Base-by-base conservation (phyloP, 202 grass and related monocot species). In the Bolboschoenoplectus hybrid region DNA sequence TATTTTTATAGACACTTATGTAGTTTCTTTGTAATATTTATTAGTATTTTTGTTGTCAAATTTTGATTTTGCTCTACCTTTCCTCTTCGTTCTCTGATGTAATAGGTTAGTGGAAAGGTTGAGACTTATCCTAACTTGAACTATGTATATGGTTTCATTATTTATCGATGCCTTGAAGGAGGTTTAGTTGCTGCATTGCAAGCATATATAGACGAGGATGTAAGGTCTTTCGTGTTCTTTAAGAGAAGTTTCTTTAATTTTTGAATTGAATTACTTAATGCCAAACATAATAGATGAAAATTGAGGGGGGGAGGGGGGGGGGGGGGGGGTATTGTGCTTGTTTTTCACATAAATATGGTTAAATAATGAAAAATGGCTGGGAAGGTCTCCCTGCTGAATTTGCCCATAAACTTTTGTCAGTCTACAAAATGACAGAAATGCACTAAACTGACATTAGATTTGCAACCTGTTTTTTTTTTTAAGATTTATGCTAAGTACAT, bases 151-250 rank as follows among this genome's bases (percentile, higher is more conserved):
- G 26, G 26, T 26, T 26, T 26, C 26, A 26, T 26, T n/a, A n/a
- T 94, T 35, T 98, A 98, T 86, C 91, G 93, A n/a, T 95, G 93
- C 88, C 88, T 98, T 19, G 91, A 95, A 39, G 91, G 92, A 67
- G 96, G 96, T 61, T 90, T 91, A 14, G 68, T 98, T 82, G 90
- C 90, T 83, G 80, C 91, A 50, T 87, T 95, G 87, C 96, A 98
- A 89, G 86, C 93, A 34, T 98, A 95, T 8, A 9, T 92, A 12
- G 96, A 98, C 56, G 96, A 94, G 53, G 93, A 98, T 90, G 96
- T 98, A 94, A 87, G 92, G 70, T 84, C 49, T 40, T 39, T 52
- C 34, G 56, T 51, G 68, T 43, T 88, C 12, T 41, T 86, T 53
- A 47, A 26, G 45, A 62, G 1, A 63, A 51, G 51, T 77, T 17